Base-by-base conservation (phyloP, 495 filamentous ascomycete species). In the Glarea lozoyensis region DNA sequence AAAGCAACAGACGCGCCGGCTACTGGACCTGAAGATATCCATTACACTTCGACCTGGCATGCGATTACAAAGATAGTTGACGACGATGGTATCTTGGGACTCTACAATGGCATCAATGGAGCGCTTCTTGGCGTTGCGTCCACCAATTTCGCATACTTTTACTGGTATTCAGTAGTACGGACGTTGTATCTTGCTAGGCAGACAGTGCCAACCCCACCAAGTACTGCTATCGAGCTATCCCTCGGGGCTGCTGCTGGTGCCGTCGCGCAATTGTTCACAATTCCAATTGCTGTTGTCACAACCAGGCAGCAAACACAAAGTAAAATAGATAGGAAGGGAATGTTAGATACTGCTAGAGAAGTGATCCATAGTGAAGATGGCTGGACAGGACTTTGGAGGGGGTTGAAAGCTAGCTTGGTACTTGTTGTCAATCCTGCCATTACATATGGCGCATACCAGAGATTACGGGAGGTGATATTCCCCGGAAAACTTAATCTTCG, bases 111-210 rank as follows among this genome's bases (percentile, higher is more conserved):
- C 37, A 88, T 99, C 56, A 64, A 73, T 36, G 89, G 93, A 13
- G 76, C 87, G 5, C 70, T 99, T 10, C 64, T 96, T 13, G 92
- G 92, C 32, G 93, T 97, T 11, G 90, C 87, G 6, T 95, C 88
- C 11, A 97, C 88, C 43, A 99, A 99, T 60, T 99, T 99, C 58
- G 92, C 92, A 46, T 99, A 99, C 65, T 99, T 99, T 58, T 99
- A 97, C 69, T 99, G 92, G 92, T 97, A 99, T 63, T 89, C 86
- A 16, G 60, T 88, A 13, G 87, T 96, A 11, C 82, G 92, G 32
- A 76, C 75, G 10, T 64, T 95, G 27, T 97, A 96, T 59, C 64
- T 88, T 58, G 74, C 77, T 22, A 82, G 76, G 23, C 72, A 73
- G 46, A 76, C 73, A 46, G 45, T 69, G n/a, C 56, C 73, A 2